Percentiles rank a stretch among this genome's conserved stretches.
phyloP scores from a whole-genome alignment of 257 asterid species.

The Lantana camara region DNA sequence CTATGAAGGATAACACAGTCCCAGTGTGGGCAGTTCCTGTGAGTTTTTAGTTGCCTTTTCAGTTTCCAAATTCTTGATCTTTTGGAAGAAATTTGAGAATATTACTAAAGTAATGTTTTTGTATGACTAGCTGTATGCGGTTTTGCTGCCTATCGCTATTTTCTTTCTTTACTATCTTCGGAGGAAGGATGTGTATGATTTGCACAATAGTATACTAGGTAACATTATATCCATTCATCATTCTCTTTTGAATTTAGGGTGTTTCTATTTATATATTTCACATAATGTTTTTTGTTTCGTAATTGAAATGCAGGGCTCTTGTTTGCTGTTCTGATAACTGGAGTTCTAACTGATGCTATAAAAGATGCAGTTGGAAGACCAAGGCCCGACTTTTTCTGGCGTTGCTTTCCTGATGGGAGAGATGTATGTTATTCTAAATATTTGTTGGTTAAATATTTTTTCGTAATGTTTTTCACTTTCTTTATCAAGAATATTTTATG shows the following conservation, averaged over 20 bases:
- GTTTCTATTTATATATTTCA: background rate
- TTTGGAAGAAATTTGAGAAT: background rate
- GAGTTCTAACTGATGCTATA: conserved; percentile 74
- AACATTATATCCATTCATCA: conserved; percentile 16
- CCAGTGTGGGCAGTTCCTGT: conserved; percentile 93
- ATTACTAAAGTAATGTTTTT: conserved; percentile 19
- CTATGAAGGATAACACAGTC: conserved; percentile 78
- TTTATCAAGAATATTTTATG: background rate
- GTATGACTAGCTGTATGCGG: conserved; percentile 63
- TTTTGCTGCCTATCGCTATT: conserved; percentile 67
- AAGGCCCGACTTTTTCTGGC: conserved; percentile 88
- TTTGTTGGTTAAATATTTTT: background rate
- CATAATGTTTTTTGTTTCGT: background rate
- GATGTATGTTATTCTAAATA: conserved; percentile 47
- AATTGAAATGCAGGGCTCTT: conserved; percentile 63
- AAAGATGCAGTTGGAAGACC: conserved; percentile 91
- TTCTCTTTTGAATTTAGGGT: background rate
- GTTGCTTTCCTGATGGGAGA: conserved; percentile 88
- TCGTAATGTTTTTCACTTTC: background rate
- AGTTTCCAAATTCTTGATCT: background rate
- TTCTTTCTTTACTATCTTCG: conserved; percentile 65
- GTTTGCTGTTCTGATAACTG: conserved; percentile 79
- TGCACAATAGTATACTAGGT: conserved; percentile 84
- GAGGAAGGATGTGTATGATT: conserved; percentile 79
- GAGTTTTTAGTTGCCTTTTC: conserved; percentile 33